phyloP scores from a whole-genome alignment of 345 rosid species.

The Heritiera fomes region DNA sequence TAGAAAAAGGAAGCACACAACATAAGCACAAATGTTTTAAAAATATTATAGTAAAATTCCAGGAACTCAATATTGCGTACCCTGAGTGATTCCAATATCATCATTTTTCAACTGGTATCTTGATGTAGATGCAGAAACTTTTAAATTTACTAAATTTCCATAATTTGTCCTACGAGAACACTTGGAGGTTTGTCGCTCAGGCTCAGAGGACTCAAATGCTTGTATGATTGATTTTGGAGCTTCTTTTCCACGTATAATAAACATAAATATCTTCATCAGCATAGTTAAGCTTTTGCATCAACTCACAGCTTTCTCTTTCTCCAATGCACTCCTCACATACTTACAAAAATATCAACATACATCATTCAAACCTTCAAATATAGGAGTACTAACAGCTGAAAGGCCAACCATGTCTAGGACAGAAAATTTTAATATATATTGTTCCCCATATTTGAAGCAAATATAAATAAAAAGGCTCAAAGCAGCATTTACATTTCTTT shows the following conservation, averaged over 20 bases:
- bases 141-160: slow-evolving; percentile 72
- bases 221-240: slow-evolving; percentile 88
- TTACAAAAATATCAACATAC: slow-evolving; percentile 36
- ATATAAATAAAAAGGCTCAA: neutral
- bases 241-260: slow-evolving; percentile 77
- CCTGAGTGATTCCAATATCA: slow-evolving; percentile 99
- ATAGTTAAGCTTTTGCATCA: slow-evolving; percentile 86
- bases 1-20: neutral
- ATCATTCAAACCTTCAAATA: neutral
- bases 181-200: slow-evolving; percentile 80
- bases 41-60: neutral
- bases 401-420: neutral
- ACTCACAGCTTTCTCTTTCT: slow-evolving; percentile 81
- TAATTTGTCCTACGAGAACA: slow-evolving; percentile 74
- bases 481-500: neutral
- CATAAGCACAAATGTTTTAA: neutral
- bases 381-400: neutral
- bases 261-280: slow-evolving; percentile 72
- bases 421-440: neutral
- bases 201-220: slow-evolving; percentile 71
- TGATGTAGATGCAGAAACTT: slow-evolving; percentile 87
- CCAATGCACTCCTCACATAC: slow-evolving; percentile 90
- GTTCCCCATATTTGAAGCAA: neutral
- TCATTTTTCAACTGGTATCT: slow-evolving; percentile 91
- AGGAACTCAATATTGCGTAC: slow-evolving; percentile 43